Evolutionary conservation across 1,284 basidiomycete genomes (phyloP).

Genomic region (Apiotrichum domesticum): DNA sequence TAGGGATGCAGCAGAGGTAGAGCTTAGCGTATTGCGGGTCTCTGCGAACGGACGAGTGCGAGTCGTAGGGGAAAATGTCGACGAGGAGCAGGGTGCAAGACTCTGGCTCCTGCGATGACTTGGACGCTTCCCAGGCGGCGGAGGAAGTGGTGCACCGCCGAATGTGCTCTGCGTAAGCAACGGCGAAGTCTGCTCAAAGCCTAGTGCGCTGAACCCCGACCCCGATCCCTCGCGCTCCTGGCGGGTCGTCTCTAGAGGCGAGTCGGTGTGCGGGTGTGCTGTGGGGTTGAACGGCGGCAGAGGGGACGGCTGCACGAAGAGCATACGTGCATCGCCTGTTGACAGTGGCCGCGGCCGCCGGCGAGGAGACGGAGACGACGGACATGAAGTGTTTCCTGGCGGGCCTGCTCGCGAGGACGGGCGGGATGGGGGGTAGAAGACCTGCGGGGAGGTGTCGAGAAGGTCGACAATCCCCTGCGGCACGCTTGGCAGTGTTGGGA

Average conservation of each 20-base stretch:
- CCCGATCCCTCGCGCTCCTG: background rate
- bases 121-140: background rate
- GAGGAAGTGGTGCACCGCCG: background rate
- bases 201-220: too few species aligned
- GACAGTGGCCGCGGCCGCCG: constrained; percentile 1
- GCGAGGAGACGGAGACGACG: constrained; percentile 6
- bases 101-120: constrained; percentile 2
- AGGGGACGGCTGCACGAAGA: background rate
- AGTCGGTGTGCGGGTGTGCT: constrained; percentile 9
- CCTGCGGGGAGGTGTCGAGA: constrained; percentile 11
- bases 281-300: constrained; percentile 3
- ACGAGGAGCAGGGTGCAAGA: background rate
- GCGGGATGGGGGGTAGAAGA: constrained; percentile 14
- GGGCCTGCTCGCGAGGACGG: constrained; percentile 4
- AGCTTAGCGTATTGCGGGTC: background rate
- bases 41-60: background rate
- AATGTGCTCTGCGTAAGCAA: background rate
- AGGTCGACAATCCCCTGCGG: constrained; percentile 3
- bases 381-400: constrained; percentile 4
- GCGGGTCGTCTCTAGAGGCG: constrained; percentile 2
- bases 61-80: background rate
- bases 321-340: constrained; percentile 1
- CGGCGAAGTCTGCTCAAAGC: background rate
- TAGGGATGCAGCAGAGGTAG: background rate
- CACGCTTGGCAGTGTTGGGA: constrained; percentile 15